These are phyloP conservation scores for Camelina sativa DNA, from an alignment of 345 rosid genomes.

Conservation along the genomic window DNA sequence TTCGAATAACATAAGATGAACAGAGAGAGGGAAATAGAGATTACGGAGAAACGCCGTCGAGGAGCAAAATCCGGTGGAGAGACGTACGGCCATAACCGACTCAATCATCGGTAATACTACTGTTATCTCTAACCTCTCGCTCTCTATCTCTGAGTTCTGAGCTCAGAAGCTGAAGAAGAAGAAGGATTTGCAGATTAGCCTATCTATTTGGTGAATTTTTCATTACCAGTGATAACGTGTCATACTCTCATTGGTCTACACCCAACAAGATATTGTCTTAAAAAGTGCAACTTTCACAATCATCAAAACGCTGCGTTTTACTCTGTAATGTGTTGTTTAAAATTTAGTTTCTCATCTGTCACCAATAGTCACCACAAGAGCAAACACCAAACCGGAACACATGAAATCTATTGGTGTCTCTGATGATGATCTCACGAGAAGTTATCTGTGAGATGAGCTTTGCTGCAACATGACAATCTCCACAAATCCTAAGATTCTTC, in stretches of 20 bases:
- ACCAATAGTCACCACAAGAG: constrained; percentile 81
- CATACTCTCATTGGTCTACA: no score
- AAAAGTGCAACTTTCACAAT: not conserved
- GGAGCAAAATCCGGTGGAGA: constrained; percentile 58
- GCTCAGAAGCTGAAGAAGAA: no score
- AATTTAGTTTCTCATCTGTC: constrained; percentile 26
- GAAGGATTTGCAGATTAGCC: no score
- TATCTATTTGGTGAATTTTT: no score
- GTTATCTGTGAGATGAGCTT: constrained; percentile 70
- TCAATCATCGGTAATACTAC: constrained; percentile 53
- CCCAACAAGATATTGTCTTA: no score
- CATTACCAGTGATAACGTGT: no score
- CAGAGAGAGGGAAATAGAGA: constrained; percentile 2
- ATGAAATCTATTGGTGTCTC: constrained; percentile 73
- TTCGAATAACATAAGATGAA: not conserved
- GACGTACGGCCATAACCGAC: constrained; percentile 69
- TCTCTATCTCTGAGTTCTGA: not conserved
- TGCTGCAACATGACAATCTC: constrained; percentile 75
- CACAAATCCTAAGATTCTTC: constrained; percentile 77
- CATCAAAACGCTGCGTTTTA: constrained; percentile 36
- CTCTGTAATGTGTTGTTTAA: not conserved
- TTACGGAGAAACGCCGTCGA: constrained; percentile 59
- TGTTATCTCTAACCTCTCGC: not conserved
- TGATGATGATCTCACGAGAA: constrained; percentile 59
- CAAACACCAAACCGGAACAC: constrained; percentile 64